Evolutionary conservation across 108 stramenopile genomes (phyloP).

Genomic region (Hondaea fermentalgiana): DNA sequence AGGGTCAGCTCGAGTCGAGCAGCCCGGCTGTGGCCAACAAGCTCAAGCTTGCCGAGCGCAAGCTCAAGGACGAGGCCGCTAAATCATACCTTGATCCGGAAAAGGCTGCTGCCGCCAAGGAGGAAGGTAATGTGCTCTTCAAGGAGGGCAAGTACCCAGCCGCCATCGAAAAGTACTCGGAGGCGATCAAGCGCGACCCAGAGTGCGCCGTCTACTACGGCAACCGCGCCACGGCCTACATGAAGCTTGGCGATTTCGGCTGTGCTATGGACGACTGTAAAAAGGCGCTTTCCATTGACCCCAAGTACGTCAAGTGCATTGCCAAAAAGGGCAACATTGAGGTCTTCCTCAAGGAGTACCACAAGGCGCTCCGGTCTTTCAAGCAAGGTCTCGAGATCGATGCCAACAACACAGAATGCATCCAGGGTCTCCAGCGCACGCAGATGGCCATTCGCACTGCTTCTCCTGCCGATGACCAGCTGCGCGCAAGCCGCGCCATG

Average conservation of each 20-base stretch:
- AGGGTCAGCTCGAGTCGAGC: constrained; percentile 69
- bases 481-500: constrained; percentile 91
- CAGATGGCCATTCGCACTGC: constrained; percentile 63
- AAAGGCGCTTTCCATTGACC: constrained; percentile 88
- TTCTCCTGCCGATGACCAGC: constrained; percentile 74
- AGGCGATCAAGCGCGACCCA: constrained; percentile 95
- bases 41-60: constrained; percentile 85
- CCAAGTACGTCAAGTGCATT: constrained; percentile 95
- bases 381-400: constrained; percentile 79
- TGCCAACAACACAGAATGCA: constrained; percentile 72
- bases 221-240: constrained; percentile 87
- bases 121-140: constrained; percentile 87
- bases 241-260: constrained; percentile 93
- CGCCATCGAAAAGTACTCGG: constrained; percentile 70
- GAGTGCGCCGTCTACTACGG: constrained; percentile 90
- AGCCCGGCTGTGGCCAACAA: not conserved
- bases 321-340: constrained; percentile 97
- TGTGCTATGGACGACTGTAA: constrained; percentile 84
- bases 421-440: constrained; percentile 78
- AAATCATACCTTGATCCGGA: constrained; percentile 83
- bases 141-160: constrained; percentile 74
- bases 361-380: constrained; percentile 94
- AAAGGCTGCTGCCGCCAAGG: constrained; percentile 93
- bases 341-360: constrained; percentile 88
- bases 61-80: constrained; percentile 76